Conservation (phyloP, 495 filamentous ascomycete species). For the Neurospora intermedia region DNA sequence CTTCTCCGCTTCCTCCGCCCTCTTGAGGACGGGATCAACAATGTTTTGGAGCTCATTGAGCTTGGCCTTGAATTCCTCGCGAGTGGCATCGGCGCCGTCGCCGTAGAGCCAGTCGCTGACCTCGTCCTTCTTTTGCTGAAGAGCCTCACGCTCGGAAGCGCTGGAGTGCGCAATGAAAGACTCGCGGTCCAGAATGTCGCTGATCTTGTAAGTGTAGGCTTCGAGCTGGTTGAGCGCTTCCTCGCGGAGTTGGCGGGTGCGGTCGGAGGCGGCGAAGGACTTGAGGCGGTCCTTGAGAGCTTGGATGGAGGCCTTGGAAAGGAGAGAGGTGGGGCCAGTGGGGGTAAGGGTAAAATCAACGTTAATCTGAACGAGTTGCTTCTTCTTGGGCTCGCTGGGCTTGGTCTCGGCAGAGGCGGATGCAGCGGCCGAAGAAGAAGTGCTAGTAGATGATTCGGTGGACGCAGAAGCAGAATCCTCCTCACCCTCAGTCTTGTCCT, state of each 20-base stretch:
- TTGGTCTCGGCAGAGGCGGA: conserved; percentile 32
- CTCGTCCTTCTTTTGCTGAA: conserved; percentile 53
- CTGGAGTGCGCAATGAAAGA: conserved; percentile 63
- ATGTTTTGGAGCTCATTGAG: conserved; percentile 63
- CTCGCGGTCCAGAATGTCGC: conserved; percentile 68
- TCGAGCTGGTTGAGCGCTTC: conserved; percentile 89
- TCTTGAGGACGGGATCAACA: conserved; percentile 55
- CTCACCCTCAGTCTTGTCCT: conserved; percentile 61
- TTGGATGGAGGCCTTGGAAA: conserved; percentile 46
- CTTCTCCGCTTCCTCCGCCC: conserved; percentile 54
- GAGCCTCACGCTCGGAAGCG: conserved; percentile 43
- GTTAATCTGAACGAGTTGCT: conserved; percentile 59
- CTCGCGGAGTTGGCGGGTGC: conserved; percentile 62
- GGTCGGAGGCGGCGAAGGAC: conserved; percentile 77
- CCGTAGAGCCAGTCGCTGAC: conserved; percentile 86
- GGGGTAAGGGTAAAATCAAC: conserved; percentile 52
- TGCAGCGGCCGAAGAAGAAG: conserved; percentile 35
- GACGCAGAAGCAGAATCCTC: conserved; percentile 24
- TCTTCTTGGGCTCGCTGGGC: conserved; percentile 40
- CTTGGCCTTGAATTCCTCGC: conserved; percentile 56
- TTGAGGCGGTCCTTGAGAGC: conserved; percentile 62
- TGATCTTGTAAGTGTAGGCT: conserved; percentile 79
- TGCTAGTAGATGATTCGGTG: conserved; percentile 21
- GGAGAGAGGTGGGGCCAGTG: conserved; percentile 47
- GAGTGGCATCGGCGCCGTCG: conserved; percentile 65